Evolutionary conservation across 192 early-diverging fungal genomes (phyloP), one percentile per base, ranked within the genome.

Genomic region (Coemansia sp.): DNA sequence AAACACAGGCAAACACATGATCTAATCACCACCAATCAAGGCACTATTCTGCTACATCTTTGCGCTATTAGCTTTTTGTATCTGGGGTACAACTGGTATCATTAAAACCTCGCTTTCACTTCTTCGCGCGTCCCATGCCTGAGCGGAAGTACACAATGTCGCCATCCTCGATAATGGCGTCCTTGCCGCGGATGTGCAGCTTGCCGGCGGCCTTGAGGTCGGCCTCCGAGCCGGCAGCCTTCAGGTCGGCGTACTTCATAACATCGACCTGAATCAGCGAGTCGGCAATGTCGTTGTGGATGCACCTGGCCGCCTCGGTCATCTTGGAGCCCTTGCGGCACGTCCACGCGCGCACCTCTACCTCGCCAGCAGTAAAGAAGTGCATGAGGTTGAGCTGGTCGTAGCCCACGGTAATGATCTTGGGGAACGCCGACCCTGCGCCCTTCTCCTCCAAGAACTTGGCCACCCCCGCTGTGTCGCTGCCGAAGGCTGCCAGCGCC

Each of bases 201-300:
- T 94, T 94, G 42, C 96, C 96, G 9, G 85, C 87, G 33, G 89
- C 88, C 86, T 95, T 98, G 46, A 99, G 94, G 36, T 92, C 92
- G 51, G 83, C 77, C 76, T 97, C 95, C n/a, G 80, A 76, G n/a
- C 91, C 92, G 0, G 88, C 75, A 65, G 90, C 90, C 74, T 91
- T 85, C 53, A 99, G 74, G 62, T 99, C 97, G 0, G 90, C 89
- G 62, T 87, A 97, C 65, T 84, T 84, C 90, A 94, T 93, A 13
- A 93, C 87, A 82, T 98, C 96, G 33, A 91, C 95, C 89, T 94
- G 92, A 76, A 97, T 95, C 59, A 97, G 96, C 58, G 89, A 92
- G 67, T 88, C 85, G 56, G 92, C 89, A 60, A 93, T 88, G 66
- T 91, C 88, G 35, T 86, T 85, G 72, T 99, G 95, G 80, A 99